These are phyloP conservation scores for Coemansia biformis DNA, from an alignment of 192 early-diverging fungal species.

Conservation along the genomic window DNA sequence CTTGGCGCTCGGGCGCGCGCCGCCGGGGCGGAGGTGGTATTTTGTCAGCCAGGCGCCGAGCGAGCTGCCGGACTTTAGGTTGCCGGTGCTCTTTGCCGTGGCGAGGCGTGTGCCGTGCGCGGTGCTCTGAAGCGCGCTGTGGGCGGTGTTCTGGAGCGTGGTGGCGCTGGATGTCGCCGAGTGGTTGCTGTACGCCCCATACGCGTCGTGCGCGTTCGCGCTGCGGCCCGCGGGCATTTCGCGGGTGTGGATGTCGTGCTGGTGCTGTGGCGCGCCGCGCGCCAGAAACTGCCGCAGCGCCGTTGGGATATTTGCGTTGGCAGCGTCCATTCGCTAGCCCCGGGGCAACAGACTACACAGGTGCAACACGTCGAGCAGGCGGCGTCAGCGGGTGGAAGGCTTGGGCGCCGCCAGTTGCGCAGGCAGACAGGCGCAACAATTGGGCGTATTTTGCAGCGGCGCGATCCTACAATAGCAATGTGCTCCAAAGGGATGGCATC, in stretches of 20 bases:
- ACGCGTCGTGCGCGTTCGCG: neutral
- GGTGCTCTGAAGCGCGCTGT: too few species aligned
- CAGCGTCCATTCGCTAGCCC: slow-evolving; percentile 14
- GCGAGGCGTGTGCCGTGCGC: slow-evolving; percentile 11
- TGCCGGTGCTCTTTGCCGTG: slow-evolving; percentile 33
- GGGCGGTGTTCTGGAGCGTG: slow-evolving; percentile 25
- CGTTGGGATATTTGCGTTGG: slow-evolving; percentile 29
- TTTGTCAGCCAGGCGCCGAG: slow-evolving; percentile 45
- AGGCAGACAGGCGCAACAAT: too few species aligned
- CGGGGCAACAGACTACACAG: too few species aligned
- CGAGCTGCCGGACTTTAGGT: slow-evolving; percentile 35
- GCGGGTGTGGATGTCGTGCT: slow-evolving; percentile 5
- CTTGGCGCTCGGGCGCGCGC: slow-evolving; percentile 4
- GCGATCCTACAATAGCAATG: too few species aligned
- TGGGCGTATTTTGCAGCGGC: too few species aligned
- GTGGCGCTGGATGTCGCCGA: slow-evolving; percentile 36
- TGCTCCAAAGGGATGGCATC: too few species aligned
- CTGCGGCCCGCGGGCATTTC: slow-evolving; percentile 6
- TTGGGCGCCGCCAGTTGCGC: too few species aligned
- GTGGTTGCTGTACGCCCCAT: slow-evolving; percentile 19
- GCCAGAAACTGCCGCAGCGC: slow-evolving; percentile 40
- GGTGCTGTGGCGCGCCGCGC: slow-evolving; percentile 18
- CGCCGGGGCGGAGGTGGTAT: slow-evolving; percentile 34
- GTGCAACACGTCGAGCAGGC: too few species aligned
- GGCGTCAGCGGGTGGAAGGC: too few species aligned